Percentiles rank a stretch among this genome's conserved stretches.
phyloP scores from a whole-genome alignment of 78 protist genomes.

The Chrysochromulina parva region DNA sequence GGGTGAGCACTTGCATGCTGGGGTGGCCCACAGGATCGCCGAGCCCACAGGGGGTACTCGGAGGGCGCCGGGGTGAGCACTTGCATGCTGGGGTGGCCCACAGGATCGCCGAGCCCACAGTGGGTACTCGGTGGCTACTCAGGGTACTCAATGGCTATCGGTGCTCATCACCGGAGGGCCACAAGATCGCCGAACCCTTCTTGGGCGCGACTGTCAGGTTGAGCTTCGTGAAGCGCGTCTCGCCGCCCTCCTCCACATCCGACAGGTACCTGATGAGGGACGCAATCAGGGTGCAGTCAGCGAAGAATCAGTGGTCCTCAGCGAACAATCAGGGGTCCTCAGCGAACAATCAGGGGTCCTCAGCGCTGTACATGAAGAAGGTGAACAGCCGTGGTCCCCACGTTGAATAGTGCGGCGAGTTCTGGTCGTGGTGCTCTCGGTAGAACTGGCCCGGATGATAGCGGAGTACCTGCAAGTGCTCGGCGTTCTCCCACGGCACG shows the following conservation, averaged over 20 bases:
- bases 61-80: too few relatives aligned
- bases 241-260: conserved; percentile 7
- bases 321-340: too few relatives aligned
- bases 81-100: too few relatives aligned
- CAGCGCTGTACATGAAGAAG: not conserved
- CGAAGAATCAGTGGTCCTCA: too few relatives aligned
- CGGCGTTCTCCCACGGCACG: conserved; percentile 25
- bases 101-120: too few relatives aligned
- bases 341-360: too few relatives aligned
- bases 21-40: too few relatives aligned
- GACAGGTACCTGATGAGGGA: not conserved
- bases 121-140: too few relatives aligned
- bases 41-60: too few relatives aligned
- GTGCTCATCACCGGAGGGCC: not conserved
- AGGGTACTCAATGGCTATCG: too few relatives aligned
- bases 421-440: not conserved
- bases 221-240: not conserved
- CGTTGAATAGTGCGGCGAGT: not conserved
- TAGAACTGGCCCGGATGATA: conserved; percentile 6
- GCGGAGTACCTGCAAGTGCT: not conserved
- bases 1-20: too few relatives aligned
- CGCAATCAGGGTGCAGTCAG: too few relatives aligned
- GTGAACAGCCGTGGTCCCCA: conserved; percentile 26
- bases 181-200: not conserved
- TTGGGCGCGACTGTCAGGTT: not conserved